These are phyloP conservation scores for Triticum aestivum DNA, from an alignment of 176 grass and related monocot genomes.

Conservation along the genomic window DNA sequence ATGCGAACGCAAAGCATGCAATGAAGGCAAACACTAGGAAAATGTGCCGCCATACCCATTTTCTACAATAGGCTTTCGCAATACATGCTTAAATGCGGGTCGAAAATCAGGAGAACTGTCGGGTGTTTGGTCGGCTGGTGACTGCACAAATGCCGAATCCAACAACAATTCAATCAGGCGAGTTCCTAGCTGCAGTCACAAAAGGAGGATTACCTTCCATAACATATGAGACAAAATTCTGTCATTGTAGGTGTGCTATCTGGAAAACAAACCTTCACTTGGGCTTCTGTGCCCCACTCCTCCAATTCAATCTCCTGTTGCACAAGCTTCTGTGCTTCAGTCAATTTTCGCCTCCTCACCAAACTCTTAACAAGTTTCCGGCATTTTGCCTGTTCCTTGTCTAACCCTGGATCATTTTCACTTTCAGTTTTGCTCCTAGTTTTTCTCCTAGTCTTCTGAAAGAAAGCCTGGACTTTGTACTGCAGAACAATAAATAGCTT, in stretches of 20 bases:
- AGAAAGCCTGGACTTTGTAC: constrained; percentile 83
- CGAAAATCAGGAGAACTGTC: constrained; percentile 68
- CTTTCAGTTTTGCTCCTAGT: constrained; percentile 40
- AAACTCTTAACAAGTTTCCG: constrained; percentile 62
- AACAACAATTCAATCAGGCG: constrained; percentile 84
- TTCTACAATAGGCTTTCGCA: constrained; percentile 53
- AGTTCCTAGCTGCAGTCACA: constrained; percentile 69
- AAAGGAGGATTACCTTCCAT: constrained; percentile 22
- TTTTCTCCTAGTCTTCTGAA: constrained; percentile 70
- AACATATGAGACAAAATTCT: constrained; percentile 10
- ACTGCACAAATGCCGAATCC: constrained; percentile 85
- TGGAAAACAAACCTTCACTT: constrained; percentile 69
- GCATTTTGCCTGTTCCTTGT: constrained; percentile 59
- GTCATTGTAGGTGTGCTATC: constrained; percentile 6
- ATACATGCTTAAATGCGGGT: constrained; percentile 88
- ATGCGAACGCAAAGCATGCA: constrained; percentile 17
- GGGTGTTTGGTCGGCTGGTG: constrained; percentile 54
- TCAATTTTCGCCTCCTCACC: constrained; percentile 64
- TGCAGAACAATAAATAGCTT: constrained; percentile 35
- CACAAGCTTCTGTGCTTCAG: constrained; percentile 72
- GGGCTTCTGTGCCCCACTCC: constrained; percentile 74
- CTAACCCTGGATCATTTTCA: constrained; percentile 46
- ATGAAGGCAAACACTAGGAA: constrained; percentile 6
- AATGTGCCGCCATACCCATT: constrained; percentile 55
- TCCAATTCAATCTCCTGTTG: constrained; percentile 77